Conservation (phyloP, 2,329 filamentous ascomycete species). For the Fusarium liriodendri region DNA sequence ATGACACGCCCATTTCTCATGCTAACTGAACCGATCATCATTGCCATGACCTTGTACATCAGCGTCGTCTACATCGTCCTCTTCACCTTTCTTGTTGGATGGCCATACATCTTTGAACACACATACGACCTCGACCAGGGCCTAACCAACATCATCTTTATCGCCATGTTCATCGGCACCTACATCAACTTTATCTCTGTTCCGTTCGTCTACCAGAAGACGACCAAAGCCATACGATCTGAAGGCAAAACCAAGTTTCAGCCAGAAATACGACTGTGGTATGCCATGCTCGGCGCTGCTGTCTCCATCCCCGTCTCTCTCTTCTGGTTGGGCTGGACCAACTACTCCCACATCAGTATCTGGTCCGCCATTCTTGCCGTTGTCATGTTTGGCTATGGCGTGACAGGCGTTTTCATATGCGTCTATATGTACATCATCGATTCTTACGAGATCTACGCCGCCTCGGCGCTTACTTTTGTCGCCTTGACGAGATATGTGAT, state of each 20-base stretch:
- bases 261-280: constrained; percentile 55
- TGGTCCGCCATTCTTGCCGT: constrained; percentile 58
- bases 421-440: constrained; percentile 53
- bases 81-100: constrained; percentile 65
- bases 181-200: constrained; percentile 48
- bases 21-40: constrained; percentile 52
- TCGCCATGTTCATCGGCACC: constrained; percentile 56
- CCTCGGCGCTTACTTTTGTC: constrained; percentile 48
- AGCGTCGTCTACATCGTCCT: constrained; percentile 64
- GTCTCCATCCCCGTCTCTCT: constrained; percentile 56
- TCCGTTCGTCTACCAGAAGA: constrained; percentile 49
- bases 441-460: constrained; percentile 48
- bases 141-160: constrained; percentile 56
- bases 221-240: constrained; percentile 40
- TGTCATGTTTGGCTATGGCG: constrained; percentile 57
- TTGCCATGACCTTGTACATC: constrained; percentile 61
- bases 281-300: constrained; percentile 56
- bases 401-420: constrained; percentile 45
- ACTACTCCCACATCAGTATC: constrained; percentile 53
- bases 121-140: constrained; percentile 56
- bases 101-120: constrained; percentile 59
- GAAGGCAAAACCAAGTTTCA: constrained; percentile 35
- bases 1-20: constrained; percentile 56
- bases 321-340: constrained; percentile 64
- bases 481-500: constrained; percentile 46